Conservation (phyloP, 305 asterid species). For the Vinca major region DNA sequence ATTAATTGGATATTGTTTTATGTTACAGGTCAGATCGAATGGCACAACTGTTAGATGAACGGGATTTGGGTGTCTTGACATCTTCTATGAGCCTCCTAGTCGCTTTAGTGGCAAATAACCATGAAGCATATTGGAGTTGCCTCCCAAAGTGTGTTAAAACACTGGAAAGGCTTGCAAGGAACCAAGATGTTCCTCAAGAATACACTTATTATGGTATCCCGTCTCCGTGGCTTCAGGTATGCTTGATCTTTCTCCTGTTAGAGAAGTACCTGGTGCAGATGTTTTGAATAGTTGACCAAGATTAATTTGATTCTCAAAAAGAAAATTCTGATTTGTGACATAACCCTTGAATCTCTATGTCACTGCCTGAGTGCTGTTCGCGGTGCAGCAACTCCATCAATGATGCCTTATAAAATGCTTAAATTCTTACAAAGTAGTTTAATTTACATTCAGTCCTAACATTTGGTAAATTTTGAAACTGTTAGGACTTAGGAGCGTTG, state of each 20-base stretch:
- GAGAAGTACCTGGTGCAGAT: background rate
- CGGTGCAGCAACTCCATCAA: background rate
- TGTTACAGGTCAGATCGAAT: slow-evolving; percentile 89
- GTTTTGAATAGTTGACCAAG: background rate
- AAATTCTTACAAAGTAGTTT: background rate
- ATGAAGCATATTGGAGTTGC: slow-evolving; percentile 93
- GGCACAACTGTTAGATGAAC: slow-evolving; percentile 96
- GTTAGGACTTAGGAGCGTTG: background rate
- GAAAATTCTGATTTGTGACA: background rate
- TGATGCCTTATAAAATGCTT: background rate
- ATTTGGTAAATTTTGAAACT: background rate
- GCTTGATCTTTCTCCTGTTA: slow-evolving; percentile 20
- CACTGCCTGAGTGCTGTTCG: background rate
- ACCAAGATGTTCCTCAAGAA: slow-evolving; percentile 97
- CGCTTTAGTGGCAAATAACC: slow-evolving; percentile 88
- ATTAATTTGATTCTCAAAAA: background rate
- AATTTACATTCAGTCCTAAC: background rate
- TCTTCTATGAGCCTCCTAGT: slow-evolving; percentile 96
- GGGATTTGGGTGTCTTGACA: slow-evolving; percentile 96
- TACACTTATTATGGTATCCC: slow-evolving; percentile 98
- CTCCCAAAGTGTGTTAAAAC: slow-evolving; percentile 90
- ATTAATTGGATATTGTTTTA: slow-evolving; percentile 10
- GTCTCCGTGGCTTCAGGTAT: slow-evolving; percentile 99
- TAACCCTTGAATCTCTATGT: background rate
- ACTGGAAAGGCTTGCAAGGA: slow-evolving; percentile 91